Conservation (phyloP, 192 early-diverging fungal genomes). For the Bifiguratus adelaidae region DNA sequence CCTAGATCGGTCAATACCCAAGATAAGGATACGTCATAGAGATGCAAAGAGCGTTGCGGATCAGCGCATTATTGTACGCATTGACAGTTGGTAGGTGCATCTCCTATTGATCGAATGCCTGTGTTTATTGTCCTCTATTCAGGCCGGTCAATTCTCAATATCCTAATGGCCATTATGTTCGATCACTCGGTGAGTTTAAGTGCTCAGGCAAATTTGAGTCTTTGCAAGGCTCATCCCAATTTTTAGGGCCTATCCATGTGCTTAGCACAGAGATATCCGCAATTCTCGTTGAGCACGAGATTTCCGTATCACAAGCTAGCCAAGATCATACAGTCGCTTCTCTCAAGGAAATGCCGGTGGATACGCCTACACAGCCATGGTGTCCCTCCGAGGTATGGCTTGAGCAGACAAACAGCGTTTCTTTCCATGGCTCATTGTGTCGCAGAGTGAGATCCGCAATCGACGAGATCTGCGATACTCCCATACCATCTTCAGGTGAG, state of each 20-base stretch:
- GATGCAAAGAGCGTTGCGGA: slow-evolving; percentile 41
- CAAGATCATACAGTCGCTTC: slow-evolving; percentile 53
- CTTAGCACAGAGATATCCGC: slow-evolving; percentile 66
- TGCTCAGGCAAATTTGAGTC: neutral
- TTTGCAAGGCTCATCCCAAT: neutral
- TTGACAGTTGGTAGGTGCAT: slow-evolving; percentile 46
- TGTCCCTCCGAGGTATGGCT: slow-evolving; percentile 15
- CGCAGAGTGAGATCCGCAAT: slow-evolving; percentile 5
- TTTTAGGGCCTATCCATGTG: slow-evolving; percentile 40
- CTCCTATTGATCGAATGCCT: neutral
- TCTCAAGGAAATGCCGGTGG: slow-evolving; percentile 54
- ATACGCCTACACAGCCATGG: slow-evolving; percentile 43
- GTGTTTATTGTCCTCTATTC: neutral
- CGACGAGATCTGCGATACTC: slow-evolving; percentile 20
- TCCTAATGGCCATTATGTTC: slow-evolving; percentile 68
- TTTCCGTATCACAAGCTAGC: slow-evolving; percentile 62
- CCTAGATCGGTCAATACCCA: slow-evolving; percentile 54
- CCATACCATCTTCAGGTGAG: neutral
- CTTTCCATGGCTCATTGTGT: neutral
- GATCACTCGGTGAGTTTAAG: slow-evolving; percentile 29
- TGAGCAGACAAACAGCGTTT: neutral
- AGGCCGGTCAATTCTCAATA: slow-evolving; percentile 57
- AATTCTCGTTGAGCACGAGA: slow-evolving; percentile 67
- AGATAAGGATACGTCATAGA: slow-evolving; percentile 62
- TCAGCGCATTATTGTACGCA: slow-evolving; percentile 59